Evolutionary conservation across 805 yeast genomes (phyloP).

Genomic region (Wickerhamiella shivajii): DNA sequence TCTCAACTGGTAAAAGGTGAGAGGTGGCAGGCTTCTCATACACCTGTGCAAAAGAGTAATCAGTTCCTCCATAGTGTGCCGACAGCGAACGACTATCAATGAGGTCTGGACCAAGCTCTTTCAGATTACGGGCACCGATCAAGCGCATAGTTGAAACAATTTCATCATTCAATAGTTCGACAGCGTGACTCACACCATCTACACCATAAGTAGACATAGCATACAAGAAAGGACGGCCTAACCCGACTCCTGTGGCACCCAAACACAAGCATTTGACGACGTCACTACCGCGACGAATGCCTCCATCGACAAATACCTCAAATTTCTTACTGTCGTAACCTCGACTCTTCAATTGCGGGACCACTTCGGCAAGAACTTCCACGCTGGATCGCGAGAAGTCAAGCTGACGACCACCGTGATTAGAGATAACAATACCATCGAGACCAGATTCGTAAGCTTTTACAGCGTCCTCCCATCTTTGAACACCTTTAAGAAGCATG

Average conservation of each 20-base stretch:
- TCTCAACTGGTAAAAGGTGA: no score
- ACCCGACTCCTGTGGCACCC: conserved; percentile 63
- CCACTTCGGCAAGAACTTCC: conserved; percentile 52
- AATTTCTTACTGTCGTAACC: no score
- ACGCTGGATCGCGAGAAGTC: conserved; percentile 72
- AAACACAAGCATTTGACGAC: conserved; percentile 60
- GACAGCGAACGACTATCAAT: conserved; percentile 33
- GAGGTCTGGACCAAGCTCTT: conserved; percentile 42
- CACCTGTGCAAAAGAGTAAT: conserved; percentile 12
- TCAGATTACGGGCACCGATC: conserved; percentile 51
- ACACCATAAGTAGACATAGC: conserved; percentile 74
- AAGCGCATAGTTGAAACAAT: conserved; percentile 65
- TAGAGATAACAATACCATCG: conserved; percentile 69
- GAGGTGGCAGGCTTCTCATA: conserved; percentile 19
- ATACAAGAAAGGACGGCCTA: conserved; percentile 63
- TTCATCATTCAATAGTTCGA: conserved; percentile 55
- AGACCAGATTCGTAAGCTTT: conserved; percentile 57
- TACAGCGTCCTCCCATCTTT: conserved; percentile 63
- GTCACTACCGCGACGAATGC: conserved; percentile 63
- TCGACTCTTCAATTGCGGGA: conserved; percentile 29
- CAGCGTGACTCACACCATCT: conserved; percentile 51
- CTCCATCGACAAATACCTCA: conserved; percentile 63
- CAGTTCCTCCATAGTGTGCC: conserved; percentile 14
- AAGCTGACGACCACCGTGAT: conserved; percentile 83
- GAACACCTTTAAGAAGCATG: conserved; percentile 69